Percentiles rank a stretch among this genome's conserved stretches.
These are phyloP conservation scores for Boletus semigastroideus DNA, from an alignment of 1,284 basidiomycete genomes.

Conservation along the genomic window DNA sequence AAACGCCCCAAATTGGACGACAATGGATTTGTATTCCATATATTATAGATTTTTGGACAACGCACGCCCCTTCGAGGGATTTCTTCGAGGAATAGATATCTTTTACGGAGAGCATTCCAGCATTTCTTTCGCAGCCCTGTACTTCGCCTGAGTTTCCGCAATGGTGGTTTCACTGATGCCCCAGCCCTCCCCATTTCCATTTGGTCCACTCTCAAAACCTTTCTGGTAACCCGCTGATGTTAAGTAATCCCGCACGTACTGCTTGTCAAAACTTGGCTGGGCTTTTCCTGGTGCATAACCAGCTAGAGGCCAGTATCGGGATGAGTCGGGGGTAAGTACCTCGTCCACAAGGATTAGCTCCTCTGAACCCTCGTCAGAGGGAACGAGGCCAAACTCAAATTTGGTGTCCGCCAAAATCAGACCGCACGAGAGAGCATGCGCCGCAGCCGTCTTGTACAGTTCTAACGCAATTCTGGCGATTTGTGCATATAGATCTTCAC, in stretches of 20 bases:
- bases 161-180: slow-evolving; percentile 76
- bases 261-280: slow-evolving; percentile 96
- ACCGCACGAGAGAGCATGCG: slow-evolving; percentile 77
- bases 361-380: slow-evolving; percentile 33
- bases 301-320: slow-evolving; percentile 89
- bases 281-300: slow-evolving; percentile 74
- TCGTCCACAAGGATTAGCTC: slow-evolving; percentile 93
- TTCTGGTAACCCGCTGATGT: slow-evolving; percentile 71
- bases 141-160: slow-evolving; percentile 72
- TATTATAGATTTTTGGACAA: background rate
- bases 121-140: slow-evolving; percentile 74
- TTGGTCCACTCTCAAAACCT: slow-evolving; percentile 73
- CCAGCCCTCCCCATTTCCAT: slow-evolving; percentile 72
- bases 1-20: background rate
- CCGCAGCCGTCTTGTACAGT: slow-evolving; percentile 78
- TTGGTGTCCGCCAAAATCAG: slow-evolving; percentile 96
- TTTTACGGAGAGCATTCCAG: slow-evolving; percentile 40
- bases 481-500: slow-evolving; percentile 61
- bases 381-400: slow-evolving; percentile 82
- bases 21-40: background rate
- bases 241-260: slow-evolving; percentile 93
- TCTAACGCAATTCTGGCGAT: slow-evolving; percentile 62
- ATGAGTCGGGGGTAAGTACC: slow-evolving; percentile 95
- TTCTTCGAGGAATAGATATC: background rate
- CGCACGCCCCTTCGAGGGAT: background rate